A percentile compares a stretch with the other conserved stretches of the same genome.
phyloP scores from a whole-genome alignment of 2,329 filamentous ascomycete genomes.

The Fonsecaea monophora region DNA sequence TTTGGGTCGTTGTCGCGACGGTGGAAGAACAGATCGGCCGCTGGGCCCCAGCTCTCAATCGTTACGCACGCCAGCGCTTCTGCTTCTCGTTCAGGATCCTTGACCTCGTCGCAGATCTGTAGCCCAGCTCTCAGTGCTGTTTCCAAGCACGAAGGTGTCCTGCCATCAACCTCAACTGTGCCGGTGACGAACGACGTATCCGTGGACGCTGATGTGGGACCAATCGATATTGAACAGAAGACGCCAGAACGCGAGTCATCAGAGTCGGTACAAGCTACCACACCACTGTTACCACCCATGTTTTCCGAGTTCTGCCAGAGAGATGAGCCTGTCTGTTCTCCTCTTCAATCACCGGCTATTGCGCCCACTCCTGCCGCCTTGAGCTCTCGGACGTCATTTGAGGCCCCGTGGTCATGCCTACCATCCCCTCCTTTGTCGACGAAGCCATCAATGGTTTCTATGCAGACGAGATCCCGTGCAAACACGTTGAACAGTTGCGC shows the following conservation, averaged over 20 bases:
- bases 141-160: slow-evolving; percentile 57
- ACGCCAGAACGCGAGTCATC: slow-evolving; percentile 59
- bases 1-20: slow-evolving; percentile 62
- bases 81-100: slow-evolving; percentile 51
- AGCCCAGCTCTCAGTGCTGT: slow-evolving; percentile 47
- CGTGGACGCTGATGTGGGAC: slow-evolving; percentile 54
- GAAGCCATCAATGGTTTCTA: slow-evolving; percentile 78
- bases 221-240: slow-evolving; percentile 62
- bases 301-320: slow-evolving; percentile 65
- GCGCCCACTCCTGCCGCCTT: slow-evolving; percentile 62
- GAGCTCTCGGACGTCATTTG: slow-evolving; percentile 54
- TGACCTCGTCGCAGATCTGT: slow-evolving; percentile 48
- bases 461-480: slow-evolving; percentile 60
- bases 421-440: slow-evolving; percentile 77
- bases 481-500: slow-evolving; percentile 59
- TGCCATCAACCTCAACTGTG: slow-evolving; percentile 67
- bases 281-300: slow-evolving; percentile 83
- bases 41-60: slow-evolving; percentile 59
- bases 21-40: slow-evolving; percentile 59
- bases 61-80: slow-evolving; percentile 68
- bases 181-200: slow-evolving; percentile 66
- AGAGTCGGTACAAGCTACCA: slow-evolving; percentile 73
- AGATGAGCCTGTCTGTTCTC: slow-evolving; percentile 71
- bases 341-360: slow-evolving; percentile 83
- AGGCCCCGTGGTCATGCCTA: slow-evolving; percentile 56